Evolutionary conservation across 148 eudicot genomes (phyloP), one percentile per base, ranked within the genome.

Genomic region (Rheum nobile): DNA sequence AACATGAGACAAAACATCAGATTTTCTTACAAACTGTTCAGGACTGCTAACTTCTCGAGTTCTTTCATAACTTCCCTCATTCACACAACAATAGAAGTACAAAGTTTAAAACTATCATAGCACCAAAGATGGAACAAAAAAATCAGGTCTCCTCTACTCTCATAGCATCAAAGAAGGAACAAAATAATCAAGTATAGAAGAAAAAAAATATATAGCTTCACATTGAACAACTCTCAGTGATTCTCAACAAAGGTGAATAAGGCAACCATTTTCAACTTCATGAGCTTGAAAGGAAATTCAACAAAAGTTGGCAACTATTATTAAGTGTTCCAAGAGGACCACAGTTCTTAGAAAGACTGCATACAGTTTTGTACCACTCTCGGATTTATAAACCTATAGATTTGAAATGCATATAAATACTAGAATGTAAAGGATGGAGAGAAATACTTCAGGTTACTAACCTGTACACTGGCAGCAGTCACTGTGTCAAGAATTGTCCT

Each of bases 391-490:
- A 55, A 26, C 8, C 31, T 26, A 55, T 12, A 55, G 57, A 50
- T 17, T 50, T 17, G 4, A 26, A 59, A 57, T 26, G 31, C 32
- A 24, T 57, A 26, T 57, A 52, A 52, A 52, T 46, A 46, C 19
- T 46, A 22, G 55, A 50, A 50, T 50, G 55, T 17, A 50, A 50
- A n/a, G 22, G 55, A n/a, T 17, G 55, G 19, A 47, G 6, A 50
- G 8, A 19, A 50, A 50, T n/a, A 50, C 55, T n/a, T n/a, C 8
- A 47, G 7, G 26, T 59, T 63, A 26, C 71, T 6, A 67, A 92
- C 98, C 98, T 93, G 98, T 28, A 89, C 84, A 70, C 87, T 91
- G 37, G 92, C 97, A 69, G 98, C 97, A 34, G 98, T 93, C 48
- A 89, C 95, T 38, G 88, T 93, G 46, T 93, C 98, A 79, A 93